Evolutionary conservation across 202 grass and related monocot species (phyloP).

Genomic region (Carex sylvatica): DNA sequence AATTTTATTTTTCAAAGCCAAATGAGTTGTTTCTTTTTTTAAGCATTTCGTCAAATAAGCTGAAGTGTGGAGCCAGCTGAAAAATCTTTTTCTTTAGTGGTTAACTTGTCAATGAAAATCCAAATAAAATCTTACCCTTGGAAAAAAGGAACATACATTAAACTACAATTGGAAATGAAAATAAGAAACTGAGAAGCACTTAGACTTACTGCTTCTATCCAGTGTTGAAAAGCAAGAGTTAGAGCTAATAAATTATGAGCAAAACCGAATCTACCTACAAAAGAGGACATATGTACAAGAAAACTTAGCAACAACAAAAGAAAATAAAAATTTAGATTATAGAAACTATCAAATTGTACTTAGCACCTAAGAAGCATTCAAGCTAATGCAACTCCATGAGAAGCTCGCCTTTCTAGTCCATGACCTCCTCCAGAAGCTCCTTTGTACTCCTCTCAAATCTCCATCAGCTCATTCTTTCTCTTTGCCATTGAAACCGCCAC

Average conservation of each 20-base stretch:
- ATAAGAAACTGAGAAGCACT: not conserved
- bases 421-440: no score
- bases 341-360: not conserved
- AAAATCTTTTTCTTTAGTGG: not conserved
- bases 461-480: no score
- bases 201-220: conserved; percentile 92
- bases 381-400: conserved; percentile 72
- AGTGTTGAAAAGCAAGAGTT: conserved; percentile 84
- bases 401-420: no score
- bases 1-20: not conserved
- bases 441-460: no score
- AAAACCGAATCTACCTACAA: conserved; percentile 75
- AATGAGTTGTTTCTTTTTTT: not conserved
- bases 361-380: conserved; percentile 82
- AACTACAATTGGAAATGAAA: not conserved
- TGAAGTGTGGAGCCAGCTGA: not conserved
- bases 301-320: not conserved
- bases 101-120: not conserved
- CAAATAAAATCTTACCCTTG: conserved; percentile 6
- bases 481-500: no score
- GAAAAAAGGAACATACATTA: not conserved
- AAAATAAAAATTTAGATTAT: not conserved
- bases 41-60: conserved; percentile 6
- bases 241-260: conserved; percentile 56
- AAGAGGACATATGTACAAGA: not conserved